Conservation (phyloP, 2,329 filamentous ascomycete species). For the Sphaerulina vaccinii region DNA sequence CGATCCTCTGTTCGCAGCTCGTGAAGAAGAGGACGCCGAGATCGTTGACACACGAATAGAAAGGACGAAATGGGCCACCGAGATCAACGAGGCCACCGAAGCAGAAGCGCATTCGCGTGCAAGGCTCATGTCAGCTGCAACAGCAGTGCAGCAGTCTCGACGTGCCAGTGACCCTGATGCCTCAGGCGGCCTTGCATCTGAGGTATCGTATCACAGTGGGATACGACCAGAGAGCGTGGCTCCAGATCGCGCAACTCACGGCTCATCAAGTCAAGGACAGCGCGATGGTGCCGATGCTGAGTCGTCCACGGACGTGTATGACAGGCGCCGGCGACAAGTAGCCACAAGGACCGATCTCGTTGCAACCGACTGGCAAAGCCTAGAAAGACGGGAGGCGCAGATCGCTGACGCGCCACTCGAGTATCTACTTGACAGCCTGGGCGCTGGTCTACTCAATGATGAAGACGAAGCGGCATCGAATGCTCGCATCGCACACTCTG, state of each 20-base stretch:
- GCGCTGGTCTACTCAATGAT: conserved; percentile 37
- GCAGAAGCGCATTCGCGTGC: neutral
- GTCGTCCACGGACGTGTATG: conserved; percentile 3
- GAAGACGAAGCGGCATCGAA: neutral
- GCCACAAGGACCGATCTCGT: conserved; percentile 24
- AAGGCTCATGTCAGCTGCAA: neutral
- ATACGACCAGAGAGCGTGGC: too few species aligned
- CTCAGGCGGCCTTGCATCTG: too few species aligned
- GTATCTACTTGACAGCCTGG: conserved; percentile 44
- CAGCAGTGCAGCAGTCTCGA: too few species aligned
- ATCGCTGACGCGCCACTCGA: conserved; percentile 43
- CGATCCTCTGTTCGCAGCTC: conserved; percentile 77
- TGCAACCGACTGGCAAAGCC: conserved; percentile 32
- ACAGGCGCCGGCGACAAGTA: neutral
- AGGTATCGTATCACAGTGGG: too few species aligned
- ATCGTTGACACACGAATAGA: conserved; percentile 62
- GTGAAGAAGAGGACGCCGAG: conserved; percentile 72
- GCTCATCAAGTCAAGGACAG: too few species aligned
- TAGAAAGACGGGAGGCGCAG: conserved; percentile 33
- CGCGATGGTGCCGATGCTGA: too few species aligned
- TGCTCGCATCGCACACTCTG: conserved; percentile 6
- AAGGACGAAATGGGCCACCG: conserved; percentile 56
- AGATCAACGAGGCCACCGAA: conserved; percentile 37
- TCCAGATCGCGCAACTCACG: too few species aligned
- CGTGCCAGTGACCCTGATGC: too few species aligned